Base-by-base conservation (phyloP, 495 filamentous ascomycete species). In the Tuber indicum region DNA sequence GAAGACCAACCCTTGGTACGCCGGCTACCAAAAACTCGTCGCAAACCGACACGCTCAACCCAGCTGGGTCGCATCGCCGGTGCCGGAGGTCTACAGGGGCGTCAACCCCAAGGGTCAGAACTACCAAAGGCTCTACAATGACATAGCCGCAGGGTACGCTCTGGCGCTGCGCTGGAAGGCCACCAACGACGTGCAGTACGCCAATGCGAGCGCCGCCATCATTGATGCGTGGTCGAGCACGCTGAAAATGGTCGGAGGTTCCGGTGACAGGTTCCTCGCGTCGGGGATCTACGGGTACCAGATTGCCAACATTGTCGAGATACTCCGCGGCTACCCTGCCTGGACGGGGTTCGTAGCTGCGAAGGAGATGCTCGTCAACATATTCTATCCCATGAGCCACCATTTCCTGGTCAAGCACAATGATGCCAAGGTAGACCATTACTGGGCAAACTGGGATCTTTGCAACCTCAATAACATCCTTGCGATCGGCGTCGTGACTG, bases 381-480 rank as follows among this genome's bases (percentile, higher is more conserved):
- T 86, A 4, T 87, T 87, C 74, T 82, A 81, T 62, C 78, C 84
- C 1, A 81, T 85, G 79, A 86, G 85, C 70, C 79, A 77, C 19
- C 69, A 81, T 36, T 86, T 85, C 72, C 70, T 85, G 4, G 71
- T 79, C 14, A 75, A 82, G 26, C 85, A 87, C 70, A 84, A 85
- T 70, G 80, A 69, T 17, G 82, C 82, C 32, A 79, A 77, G n/a
- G 74, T 83, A 41, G 79, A 85, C 70, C 85, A 86, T 69, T 86
- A 85, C 78, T 87, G 82, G 76, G 86, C 86, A 17, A 87, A 87
- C 72, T 87, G 86, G 77, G 86, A 87, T 70, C 79, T 85, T 39
- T 86, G 84, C 75, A 87, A 87, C 69, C 81, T 87, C 14, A 85
- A 85, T 26, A 83, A 81, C 0, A 79, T 84, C 14, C 71, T 85